Evolutionary conservation across 768 basidiomycete genomes (phyloP), one percentile per base, ranked within the genome.

Genomic region (Rhodotorula paludigena): DNA sequence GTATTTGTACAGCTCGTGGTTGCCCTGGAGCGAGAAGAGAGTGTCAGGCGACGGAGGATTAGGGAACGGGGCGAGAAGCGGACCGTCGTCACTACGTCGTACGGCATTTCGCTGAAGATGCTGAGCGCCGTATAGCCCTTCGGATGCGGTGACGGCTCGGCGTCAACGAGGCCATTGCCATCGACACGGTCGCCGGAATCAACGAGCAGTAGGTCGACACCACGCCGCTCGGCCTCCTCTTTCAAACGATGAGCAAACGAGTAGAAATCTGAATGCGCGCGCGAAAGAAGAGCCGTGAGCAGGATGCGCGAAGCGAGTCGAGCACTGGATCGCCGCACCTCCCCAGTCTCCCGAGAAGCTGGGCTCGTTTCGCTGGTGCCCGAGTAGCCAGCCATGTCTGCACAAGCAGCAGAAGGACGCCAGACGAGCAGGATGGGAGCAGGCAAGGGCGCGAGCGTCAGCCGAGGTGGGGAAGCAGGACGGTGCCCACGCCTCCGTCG

Each of bases 241-340:
- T 91, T 89, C 87, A 93, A 87, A 66, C 89, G 89, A 4, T 83
- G 73, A 21, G 90, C 87, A 71, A 93, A 96, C n/a, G 88, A 89
- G 45, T 87, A 82, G 75, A 92, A 88, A 72, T 90, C 89, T n/a
- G 90, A 10, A 15, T 3, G 33, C 35, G n/a, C n/a, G n/a, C n/a
- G n/a, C n/a, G n/a, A n/a, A n/a, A n/a, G n/a, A n/a, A n/a, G 21
- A 36, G 21, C n/a, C 30, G 30, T 5, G 39, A 28, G 49, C 56
- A 86, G 82, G 85, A 64, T 83, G 81, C 61, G 12, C 42, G 33
- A 35, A 54, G 35, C 23, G 35, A 53, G 20, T 15, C 5, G 15
- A n/a, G 25, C 11, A 38, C 30, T 54, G 30, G 8, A 20, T 23
- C 18, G 42, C 33, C 44, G 28, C 21, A 72, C 63, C 63, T 14